These are phyloP conservation scores for Dactylonectria estremocensis DNA, from an alignment of 2,329 filamentous ascomycete species.

Conservation along the genomic window DNA sequence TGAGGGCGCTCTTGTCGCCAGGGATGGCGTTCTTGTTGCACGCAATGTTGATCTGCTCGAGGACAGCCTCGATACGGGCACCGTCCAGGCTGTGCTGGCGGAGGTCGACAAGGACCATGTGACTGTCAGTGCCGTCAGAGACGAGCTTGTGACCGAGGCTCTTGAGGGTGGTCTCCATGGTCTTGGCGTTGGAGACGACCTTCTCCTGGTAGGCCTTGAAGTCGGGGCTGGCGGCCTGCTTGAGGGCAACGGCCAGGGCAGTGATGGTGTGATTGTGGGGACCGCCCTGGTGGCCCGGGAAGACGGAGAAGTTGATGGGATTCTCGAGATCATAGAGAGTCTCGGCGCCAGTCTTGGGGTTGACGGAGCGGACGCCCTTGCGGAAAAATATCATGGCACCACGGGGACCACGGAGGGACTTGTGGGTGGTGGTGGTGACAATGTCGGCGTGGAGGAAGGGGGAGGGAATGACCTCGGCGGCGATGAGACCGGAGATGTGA, in stretches of 20 bases:
- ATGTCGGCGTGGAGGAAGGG: conserved; percentile 95
- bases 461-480: conserved; percentile 91
- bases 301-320: conserved; percentile 99
- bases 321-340: conserved; percentile 93
- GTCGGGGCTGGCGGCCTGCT: conserved; percentile 91
- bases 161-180: conserved; percentile 88
- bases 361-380: conserved; percentile 92
- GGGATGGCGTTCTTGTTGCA: conserved; percentile 99
- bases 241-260: conserved; percentile 92
- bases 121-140: conserved; percentile 95
- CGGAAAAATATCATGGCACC: conserved; percentile 99
- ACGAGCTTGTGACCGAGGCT: conserved; percentile 94
- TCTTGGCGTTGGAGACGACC: conserved; percentile 94
- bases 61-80: conserved; percentile 93
- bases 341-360: conserved; percentile 93
- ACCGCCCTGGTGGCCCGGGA: conserved; percentile 98
- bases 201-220: conserved; percentile 96
- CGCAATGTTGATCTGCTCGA: conserved; percentile 98
- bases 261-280: conserved; percentile 99
- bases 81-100: conserved; percentile 90
- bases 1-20: conserved; percentile 96
- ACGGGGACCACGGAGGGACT: conserved; percentile 96
- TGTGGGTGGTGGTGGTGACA: conserved; percentile 99
- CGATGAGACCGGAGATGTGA: conserved; percentile 96
- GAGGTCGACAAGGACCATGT: conserved; percentile 96